Percentiles rank a stretch among this genome's conserved stretches.
These are phyloP conservation scores for Ustilaginoidea virens DNA, from an alignment of 2,329 filamentous ascomycete species.

Conservation along the genomic window DNA sequence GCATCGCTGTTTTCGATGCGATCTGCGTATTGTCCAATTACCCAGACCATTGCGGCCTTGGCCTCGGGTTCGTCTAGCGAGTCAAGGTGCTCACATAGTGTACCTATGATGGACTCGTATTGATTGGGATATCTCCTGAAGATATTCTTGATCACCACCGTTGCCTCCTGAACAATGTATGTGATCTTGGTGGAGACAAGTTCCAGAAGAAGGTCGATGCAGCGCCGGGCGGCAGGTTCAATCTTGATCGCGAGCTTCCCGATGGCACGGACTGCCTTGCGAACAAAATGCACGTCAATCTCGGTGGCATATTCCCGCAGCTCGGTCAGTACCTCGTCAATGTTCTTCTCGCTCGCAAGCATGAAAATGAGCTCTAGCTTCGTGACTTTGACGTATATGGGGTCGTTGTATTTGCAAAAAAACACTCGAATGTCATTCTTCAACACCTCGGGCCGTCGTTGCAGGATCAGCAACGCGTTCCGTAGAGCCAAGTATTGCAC, in stretches of 20 bases:
- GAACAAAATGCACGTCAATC: conserved; percentile 96
- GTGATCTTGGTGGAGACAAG: conserved; percentile 96
- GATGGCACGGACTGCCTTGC: conserved; percentile 92
- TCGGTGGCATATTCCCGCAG: conserved; percentile 93
- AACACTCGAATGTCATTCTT: conserved; percentile 96
- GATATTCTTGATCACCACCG: conserved; percentile 96
- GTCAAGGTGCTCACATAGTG: conserved; percentile 89
- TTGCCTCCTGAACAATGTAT: conserved; percentile 97
- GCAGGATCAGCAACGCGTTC: conserved; percentile 86
- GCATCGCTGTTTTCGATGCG: conserved; percentile 95
- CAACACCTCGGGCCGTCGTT: conserved; percentile 81
- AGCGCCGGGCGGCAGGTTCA: conserved; percentile 76
- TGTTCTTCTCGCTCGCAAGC: conserved; percentile 91
- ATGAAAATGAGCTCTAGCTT: conserved; percentile 98
- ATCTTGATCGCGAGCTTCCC: conserved; percentile 99
- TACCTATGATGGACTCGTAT: conserved; percentile 94
- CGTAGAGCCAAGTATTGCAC: conserved; percentile 94
- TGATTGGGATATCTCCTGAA: conserved; percentile 99
- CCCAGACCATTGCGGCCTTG: conserved; percentile 98
- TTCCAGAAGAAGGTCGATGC: conserved; percentile 84
- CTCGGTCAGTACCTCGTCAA: conserved; percentile 86
- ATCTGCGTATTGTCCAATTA: conserved; percentile 95
- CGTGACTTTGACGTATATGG: conserved; percentile 98
- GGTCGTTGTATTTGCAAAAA: conserved; percentile 99
- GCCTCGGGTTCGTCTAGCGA: conserved; percentile 94